These are phyloP conservation scores for Yamadazyma sp. DNA, from an alignment of 805 yeast species.

Conservation along the genomic window DNA sequence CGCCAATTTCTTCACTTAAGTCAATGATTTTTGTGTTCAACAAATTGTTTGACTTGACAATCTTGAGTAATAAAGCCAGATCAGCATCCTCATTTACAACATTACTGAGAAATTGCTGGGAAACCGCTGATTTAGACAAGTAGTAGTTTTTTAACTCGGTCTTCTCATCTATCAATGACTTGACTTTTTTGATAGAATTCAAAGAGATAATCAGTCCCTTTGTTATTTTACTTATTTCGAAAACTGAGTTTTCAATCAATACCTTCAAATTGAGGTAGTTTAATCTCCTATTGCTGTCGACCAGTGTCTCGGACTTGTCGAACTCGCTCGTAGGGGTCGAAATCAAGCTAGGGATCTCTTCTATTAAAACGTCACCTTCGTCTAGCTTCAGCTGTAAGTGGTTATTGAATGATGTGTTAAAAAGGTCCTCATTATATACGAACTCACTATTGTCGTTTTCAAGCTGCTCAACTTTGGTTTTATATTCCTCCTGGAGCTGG, in stretches of 20 bases:
- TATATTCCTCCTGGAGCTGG: constrained; percentile 42
- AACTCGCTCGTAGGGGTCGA: constrained; percentile 22
- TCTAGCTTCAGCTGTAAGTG: constrained; percentile 35
- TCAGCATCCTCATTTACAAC: constrained; percentile 29
- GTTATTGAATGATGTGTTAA: constrained; percentile 32
- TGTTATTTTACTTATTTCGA: constrained; percentile 37
- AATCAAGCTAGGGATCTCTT: constrained; percentile 20
- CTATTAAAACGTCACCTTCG: constrained; percentile 23
- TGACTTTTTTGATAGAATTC: constrained; percentile 26
- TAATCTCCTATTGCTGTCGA: constrained; percentile 18
- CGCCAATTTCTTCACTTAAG: constrained; percentile 29
- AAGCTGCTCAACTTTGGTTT: constrained; percentile 20
- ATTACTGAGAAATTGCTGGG: constrained; percentile 34
- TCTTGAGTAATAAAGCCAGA: constrained; percentile 26
- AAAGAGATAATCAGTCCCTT: constrained; percentile 35
- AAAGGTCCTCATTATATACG: constrained; percentile 12
- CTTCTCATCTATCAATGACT: constrained; percentile 29
- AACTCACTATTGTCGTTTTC: constrained; percentile 19
- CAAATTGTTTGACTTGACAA: constrained; percentile 31
- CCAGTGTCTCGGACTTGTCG: constrained; percentile 15
- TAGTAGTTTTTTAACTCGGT: constrained; percentile 31
- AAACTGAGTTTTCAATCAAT: constrained; percentile 45
- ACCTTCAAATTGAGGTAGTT: constrained; percentile 42
- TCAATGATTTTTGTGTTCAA: constrained; percentile 31
- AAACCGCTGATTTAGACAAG: constrained; percentile 27